These are phyloP conservation scores for Lolium rigidum DNA, from an alignment of 176 grass and related monocot species.

Conservation along the genomic window DNA sequence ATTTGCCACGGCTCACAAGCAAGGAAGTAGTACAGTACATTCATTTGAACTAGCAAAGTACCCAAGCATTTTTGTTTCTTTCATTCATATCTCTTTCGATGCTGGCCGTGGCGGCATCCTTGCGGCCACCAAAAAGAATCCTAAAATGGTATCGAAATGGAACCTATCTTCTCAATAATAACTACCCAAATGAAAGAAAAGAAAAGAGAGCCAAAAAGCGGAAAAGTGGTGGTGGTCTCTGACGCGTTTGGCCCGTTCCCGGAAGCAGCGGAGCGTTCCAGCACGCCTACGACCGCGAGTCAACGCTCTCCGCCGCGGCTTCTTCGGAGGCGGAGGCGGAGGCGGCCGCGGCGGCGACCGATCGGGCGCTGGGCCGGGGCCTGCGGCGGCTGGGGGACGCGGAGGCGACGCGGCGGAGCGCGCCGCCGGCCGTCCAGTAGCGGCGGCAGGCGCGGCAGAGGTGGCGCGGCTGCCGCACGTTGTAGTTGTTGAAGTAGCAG, in stretches of 20 bases:
- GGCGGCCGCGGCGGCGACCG: constrained; percentile 59
- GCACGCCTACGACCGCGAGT: constrained; percentile 38
- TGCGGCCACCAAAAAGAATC: constrained; percentile 60
- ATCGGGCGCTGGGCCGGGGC: constrained; percentile 62
- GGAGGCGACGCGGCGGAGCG: constrained; percentile 81
- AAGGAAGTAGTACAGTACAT: constrained; percentile 15
- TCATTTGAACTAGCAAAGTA: background rate
- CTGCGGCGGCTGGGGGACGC: constrained; percentile 67
- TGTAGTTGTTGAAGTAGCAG: constrained; percentile 99
- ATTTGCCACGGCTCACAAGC: background rate
- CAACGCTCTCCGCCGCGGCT: constrained; percentile 42
- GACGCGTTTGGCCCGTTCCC: constrained; percentile 27
- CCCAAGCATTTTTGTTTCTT: background rate
- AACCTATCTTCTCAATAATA: constrained; percentile 15
- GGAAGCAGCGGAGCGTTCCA: background rate
- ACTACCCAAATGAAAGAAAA: too few species aligned
- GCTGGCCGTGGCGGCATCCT: constrained; percentile 46
- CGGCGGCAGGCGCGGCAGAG: constrained; percentile 95
- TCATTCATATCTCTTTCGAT: background rate
- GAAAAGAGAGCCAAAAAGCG: constrained; percentile 13
- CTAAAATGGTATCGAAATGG: constrained; percentile 44
- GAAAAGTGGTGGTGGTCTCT: constrained; percentile 8
- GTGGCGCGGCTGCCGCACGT: constrained; percentile 98
- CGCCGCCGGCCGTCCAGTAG: constrained; percentile 97
- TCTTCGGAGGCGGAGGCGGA: constrained; percentile 57